phyloP scores from a whole-genome alignment of 1,284 basidiomycete species.

The Amylostereum areolatum region DNA sequence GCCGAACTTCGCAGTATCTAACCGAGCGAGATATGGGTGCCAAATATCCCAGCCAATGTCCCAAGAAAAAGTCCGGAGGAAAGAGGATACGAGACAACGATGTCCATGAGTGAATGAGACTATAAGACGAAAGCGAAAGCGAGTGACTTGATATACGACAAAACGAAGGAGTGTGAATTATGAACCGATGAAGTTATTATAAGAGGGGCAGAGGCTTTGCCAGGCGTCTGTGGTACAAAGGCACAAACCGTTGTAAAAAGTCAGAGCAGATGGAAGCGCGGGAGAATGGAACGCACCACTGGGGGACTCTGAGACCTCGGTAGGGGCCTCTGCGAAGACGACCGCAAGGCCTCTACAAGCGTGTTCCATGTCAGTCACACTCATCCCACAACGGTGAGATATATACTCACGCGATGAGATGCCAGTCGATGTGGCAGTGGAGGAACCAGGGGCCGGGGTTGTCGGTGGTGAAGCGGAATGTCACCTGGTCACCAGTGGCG shows the following conservation, averaged over 20 bases:
- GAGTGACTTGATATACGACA: no score
- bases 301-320: slow-evolving; percentile 10
- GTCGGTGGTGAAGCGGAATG: slow-evolving; percentile 21
- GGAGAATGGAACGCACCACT: background rate
- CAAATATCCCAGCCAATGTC: no score
- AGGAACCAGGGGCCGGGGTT: slow-evolving; percentile 22
- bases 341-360: slow-evolving; percentile 17
- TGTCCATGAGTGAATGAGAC: no score
- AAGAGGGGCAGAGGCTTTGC: background rate
- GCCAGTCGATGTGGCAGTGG: slow-evolving; percentile 23
- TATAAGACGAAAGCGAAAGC: no score
- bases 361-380: background rate
- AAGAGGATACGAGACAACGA: no score
- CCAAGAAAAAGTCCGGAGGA: no score
- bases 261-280: background rate
- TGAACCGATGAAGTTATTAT: background rate
- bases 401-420: slow-evolving; percentile 13
- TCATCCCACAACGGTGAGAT: background rate
- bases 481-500: slow-evolving; percentile 15
- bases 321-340: slow-evolving; percentile 23
- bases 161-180: background rate
- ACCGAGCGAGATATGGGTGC: no score
- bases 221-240: background rate
- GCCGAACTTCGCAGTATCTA: no score
- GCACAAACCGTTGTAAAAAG: background rate